Evolutionary conservation across 768 basidiomycete species (phyloP).

Genomic region (Cantharellus anzutake): DNA sequence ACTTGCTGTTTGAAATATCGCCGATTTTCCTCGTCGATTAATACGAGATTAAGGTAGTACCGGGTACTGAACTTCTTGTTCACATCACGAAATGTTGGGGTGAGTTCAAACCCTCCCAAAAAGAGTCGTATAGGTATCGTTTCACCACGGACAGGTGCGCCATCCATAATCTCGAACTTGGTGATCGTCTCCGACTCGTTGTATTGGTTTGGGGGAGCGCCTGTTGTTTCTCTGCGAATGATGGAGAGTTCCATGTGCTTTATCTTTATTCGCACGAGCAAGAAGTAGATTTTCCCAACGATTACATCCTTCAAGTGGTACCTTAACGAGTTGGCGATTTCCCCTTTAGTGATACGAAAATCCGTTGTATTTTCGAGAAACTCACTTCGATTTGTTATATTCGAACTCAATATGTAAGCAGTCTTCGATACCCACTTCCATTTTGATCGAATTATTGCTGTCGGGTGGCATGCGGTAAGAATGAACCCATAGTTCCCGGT

Average conservation of each 20-base stretch:
- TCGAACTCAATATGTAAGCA: constrained; percentile 98
- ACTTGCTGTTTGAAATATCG: constrained; percentile 92
- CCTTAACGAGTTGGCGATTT: constrained; percentile 23
- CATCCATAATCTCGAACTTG: constrained; percentile 69
- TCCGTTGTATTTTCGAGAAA: constrained; percentile 4
- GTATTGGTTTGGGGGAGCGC: constrained; percentile 95
- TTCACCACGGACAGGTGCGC: constrained; percentile 42
- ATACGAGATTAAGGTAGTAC: constrained; percentile 92
- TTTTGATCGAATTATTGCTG: constrained; percentile 94
- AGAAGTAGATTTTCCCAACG: constrained; percentile 98
- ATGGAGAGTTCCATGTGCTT: constrained; percentile 99
- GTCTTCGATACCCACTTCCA: constrained; percentile 99
- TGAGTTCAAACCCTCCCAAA: constrained; percentile 94
- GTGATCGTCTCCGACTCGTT: constrained; percentile 99
- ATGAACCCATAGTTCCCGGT: constrained; percentile 94
- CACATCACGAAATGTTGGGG: constrained; percentile 95
- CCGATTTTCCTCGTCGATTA: constrained; percentile 96
- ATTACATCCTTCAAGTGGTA: constrained; percentile 99
- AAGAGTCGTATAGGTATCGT: constrained; percentile 96
- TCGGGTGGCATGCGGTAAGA: constrained; percentile 98
- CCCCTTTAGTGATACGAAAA: not conserved
- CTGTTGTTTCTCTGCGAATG: constrained; percentile 93
- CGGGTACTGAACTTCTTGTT: constrained; percentile 98
- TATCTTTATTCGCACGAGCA: constrained; percentile 95
- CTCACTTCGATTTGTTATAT: constrained; percentile 98